Percentiles rank a stretch among this genome's conserved stretches.
phyloP scores from a whole-genome alignment of 2,329 filamentous ascomycete genomes.

The Lachnellula willkommii region DNA sequence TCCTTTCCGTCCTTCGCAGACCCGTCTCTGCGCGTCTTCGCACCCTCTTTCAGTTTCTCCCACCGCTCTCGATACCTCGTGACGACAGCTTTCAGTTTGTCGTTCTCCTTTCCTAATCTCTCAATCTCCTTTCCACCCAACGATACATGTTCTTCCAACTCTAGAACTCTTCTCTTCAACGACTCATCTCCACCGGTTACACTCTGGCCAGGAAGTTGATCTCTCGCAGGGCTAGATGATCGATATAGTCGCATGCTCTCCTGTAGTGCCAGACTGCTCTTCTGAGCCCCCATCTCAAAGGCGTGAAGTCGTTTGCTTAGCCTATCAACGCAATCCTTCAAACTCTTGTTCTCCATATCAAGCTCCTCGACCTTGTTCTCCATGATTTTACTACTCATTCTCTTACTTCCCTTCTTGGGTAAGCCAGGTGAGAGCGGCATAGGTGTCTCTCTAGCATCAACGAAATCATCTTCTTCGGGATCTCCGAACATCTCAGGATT shows the following conservation, averaged over 20 bases:
- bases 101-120: slow-evolving; percentile 55
- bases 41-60: slow-evolving; percentile 64
- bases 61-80: slow-evolving; percentile 57
- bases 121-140: slow-evolving; percentile 56
- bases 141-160: slow-evolving; percentile 63
- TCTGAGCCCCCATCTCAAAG: slow-evolving; percentile 89
- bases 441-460: slow-evolving; percentile 71
- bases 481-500: slow-evolving; percentile 35
- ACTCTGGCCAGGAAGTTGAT: slow-evolving; percentile 10
- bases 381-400: slow-evolving; percentile 39
- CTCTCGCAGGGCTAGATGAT: slow-evolving; percentile 46
- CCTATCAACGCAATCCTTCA: slow-evolving; percentile 81
- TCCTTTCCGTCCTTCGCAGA: slow-evolving; percentile 12
- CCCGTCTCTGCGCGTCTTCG: slow-evolving; percentile 39
- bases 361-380: slow-evolving; percentile 80
- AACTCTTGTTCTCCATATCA: slow-evolving; percentile 76
- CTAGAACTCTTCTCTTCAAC: slow-evolving; percentile 48
- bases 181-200: slow-evolving; percentile 36
- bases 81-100: slow-evolving; percentile 51
- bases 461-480: slow-evolving; percentile 78
- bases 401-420: slow-evolving; percentile 35
- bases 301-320: slow-evolving; percentile 82
- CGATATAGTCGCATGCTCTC: slow-evolving; percentile 69
- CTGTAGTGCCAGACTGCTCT: slow-evolving; percentile 76
- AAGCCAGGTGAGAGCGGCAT: slow-evolving; percentile 39